phyloP scores from a whole-genome alignment of 2,329 filamentous ascomycete genomes.

The Exophiala oligosperma region DNA sequence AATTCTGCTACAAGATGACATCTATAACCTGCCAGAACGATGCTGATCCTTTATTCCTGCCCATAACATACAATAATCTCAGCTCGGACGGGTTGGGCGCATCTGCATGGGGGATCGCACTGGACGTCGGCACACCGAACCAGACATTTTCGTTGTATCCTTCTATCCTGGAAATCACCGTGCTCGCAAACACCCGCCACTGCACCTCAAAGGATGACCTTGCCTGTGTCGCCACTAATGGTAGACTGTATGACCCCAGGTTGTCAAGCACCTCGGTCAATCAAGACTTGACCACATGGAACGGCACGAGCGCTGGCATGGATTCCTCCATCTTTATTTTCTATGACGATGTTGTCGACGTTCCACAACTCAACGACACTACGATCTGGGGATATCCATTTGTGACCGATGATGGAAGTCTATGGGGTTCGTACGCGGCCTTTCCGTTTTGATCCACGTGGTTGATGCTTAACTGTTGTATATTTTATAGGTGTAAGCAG shows the following conservation, averaged over 20 bases:
- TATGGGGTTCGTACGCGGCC: background rate
- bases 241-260: background rate
- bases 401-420: background rate
- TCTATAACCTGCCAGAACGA: background rate
- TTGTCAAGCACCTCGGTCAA: background rate
- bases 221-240: background rate
- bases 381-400: slow-evolving; percentile 1
- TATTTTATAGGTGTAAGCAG: background rate
- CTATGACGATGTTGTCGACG: background rate
- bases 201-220: background rate
- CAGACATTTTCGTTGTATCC: background rate
- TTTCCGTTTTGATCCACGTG: background rate
- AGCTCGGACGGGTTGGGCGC: background rate
- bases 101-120: slow-evolving; percentile 2
- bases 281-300: background rate
- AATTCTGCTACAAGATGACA: background rate
- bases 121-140: slow-evolving; percentile 1
- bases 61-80: background rate
- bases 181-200: background rate
- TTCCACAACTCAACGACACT: background rate
- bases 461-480: background rate
- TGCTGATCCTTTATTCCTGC: background rate
- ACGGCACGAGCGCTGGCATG: background rate
- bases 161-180: background rate
- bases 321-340: background rate